Conservation (phyloP, 352 stramenopile genomes). For the Phytophthora pseudosyringae region DNA sequence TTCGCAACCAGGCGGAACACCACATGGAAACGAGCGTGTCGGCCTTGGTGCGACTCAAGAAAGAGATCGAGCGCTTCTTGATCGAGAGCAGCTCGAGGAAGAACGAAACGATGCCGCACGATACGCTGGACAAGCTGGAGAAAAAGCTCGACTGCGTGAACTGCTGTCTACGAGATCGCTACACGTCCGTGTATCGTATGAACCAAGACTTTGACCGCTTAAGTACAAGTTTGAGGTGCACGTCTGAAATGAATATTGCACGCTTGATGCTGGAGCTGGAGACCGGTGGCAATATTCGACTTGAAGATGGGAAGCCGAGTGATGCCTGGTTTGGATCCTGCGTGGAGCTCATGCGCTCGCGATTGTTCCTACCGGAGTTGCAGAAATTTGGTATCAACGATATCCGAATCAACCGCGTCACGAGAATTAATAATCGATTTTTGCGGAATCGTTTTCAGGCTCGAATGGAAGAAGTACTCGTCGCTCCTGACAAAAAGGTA, state of each 20-base stretch:
- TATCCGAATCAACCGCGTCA: slow-evolving; percentile 83
- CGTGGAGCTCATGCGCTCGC: slow-evolving; percentile 80
- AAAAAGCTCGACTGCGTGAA: slow-evolving; percentile 57
- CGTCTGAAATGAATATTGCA: slow-evolving; percentile 79
- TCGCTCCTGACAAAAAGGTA: slow-evolving; percentile 58
- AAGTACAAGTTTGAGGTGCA: slow-evolving; percentile 44
- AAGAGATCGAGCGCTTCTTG: slow-evolving; percentile 68
- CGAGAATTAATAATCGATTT: slow-evolving; percentile 90
- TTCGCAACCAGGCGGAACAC: slow-evolving; percentile 54
- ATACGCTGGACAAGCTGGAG: slow-evolving; percentile 26
- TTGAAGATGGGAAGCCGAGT: slow-evolving; percentile 84
- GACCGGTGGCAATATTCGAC: slow-evolving; percentile 90
- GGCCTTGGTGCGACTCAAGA: slow-evolving; percentile 58
- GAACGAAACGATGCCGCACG: slow-evolving; percentile 6
- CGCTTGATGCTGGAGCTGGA: slow-evolving; percentile 90
- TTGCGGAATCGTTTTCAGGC: slow-evolving; percentile 89
- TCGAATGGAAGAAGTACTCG: slow-evolving; percentile 79
- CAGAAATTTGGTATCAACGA: slow-evolving; percentile 60
- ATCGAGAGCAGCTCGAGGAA: slow-evolving; percentile 18
- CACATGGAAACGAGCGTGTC: slow-evolving; percentile 57
- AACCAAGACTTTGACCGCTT: slow-evolving; percentile 71
- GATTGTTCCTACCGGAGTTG: slow-evolving; percentile 68
- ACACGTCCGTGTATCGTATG: slow-evolving; percentile 50
- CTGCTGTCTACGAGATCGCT: slow-evolving; percentile 49
- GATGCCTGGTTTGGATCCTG: slow-evolving; percentile 90